These are phyloP conservation scores for Exophiala aquamarina DNA, from an alignment of 2,329 filamentous ascomycete genomes.

Conservation along the genomic window DNA sequence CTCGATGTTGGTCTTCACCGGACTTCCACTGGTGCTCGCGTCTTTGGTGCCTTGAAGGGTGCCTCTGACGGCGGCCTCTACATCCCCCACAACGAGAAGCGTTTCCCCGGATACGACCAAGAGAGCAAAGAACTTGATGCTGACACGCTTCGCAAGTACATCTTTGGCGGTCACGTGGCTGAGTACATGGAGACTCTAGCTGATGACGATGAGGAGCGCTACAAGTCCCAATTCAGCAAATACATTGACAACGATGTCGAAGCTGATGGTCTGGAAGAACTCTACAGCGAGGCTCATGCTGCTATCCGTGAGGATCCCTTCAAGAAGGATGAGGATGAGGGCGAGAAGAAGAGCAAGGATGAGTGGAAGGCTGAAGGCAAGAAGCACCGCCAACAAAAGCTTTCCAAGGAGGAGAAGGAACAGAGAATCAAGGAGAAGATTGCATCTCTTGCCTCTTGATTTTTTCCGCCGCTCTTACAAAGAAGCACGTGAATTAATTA, in stretches of 20 bases:
- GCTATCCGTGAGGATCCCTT: constrained; percentile 96
- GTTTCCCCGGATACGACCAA: constrained; percentile 97
- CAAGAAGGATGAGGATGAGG: constrained; percentile 79
- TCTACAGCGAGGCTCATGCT: constrained; percentile 93
- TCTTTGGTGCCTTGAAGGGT: constrained; percentile 99
- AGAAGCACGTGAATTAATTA: no score
- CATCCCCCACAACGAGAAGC: constrained; percentile 98
- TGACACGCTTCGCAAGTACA: constrained; percentile 98
- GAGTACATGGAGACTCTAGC: constrained; percentile 99
- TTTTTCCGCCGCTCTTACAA: no score
- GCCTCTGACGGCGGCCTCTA: constrained; percentile 96
- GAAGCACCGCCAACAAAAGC: constrained; percentile 80
- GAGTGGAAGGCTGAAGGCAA: constrained; percentile 94
- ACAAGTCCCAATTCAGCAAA: constrained; percentile 95
- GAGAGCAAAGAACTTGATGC: constrained; percentile 97
- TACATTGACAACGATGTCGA: constrained; percentile 97
- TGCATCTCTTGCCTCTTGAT: constrained; percentile 63
- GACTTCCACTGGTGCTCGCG: constrained; percentile 96
- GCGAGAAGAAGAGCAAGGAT: constrained; percentile 92
- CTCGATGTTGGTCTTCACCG: constrained; percentile 96
- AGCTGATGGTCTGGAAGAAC: constrained; percentile 93
- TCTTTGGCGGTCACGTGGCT: constrained; percentile 95
- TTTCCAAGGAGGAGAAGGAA: constrained; percentile 79
- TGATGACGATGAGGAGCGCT: constrained; percentile 99
- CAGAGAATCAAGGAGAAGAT: constrained; percentile 88